Conservation (phyloP, 2,329 filamentous ascomycete species). For the Fusarium multiceps region DNA sequence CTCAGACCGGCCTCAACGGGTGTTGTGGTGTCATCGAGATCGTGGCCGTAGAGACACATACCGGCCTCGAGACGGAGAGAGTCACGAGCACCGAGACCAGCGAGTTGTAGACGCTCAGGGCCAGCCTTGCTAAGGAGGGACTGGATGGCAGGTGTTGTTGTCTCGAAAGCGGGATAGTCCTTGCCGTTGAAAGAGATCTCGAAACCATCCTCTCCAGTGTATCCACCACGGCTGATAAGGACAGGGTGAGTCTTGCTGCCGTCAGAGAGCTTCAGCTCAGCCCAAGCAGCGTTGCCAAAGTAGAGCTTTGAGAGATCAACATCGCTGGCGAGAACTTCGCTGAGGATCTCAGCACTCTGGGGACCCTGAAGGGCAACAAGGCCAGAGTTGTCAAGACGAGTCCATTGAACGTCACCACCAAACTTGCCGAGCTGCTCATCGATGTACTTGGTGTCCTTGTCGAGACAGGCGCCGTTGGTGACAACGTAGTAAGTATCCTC, state of each 20-base stretch:
- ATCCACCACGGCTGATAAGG: constrained; percentile 87
- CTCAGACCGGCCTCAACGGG: constrained; percentile 67
- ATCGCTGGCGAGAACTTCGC: constrained; percentile 66
- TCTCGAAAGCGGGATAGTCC: constrained; percentile 55
- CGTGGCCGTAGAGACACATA: constrained; percentile 99
- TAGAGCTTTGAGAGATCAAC: constrained; percentile 75
- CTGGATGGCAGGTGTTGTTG: constrained; percentile 69
- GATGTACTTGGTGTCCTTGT: constrained; percentile 87
- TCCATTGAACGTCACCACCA: constrained; percentile 70
- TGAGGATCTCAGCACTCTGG: constrained; percentile 75
- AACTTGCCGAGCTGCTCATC: constrained; percentile 72
- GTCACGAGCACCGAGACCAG: constrained; percentile 90
- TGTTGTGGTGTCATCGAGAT: constrained; percentile 82
- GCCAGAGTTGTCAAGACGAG: constrained; percentile 76
- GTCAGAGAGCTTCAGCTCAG: constrained; percentile 71
- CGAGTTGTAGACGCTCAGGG: constrained; percentile 74
- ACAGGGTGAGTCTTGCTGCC: constrained; percentile 56
- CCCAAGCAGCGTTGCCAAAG: constrained; percentile 81
- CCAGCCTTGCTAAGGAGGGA: constrained; percentile 74
- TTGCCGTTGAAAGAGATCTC: constrained; percentile 81
- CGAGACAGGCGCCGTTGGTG: constrained; percentile 91
- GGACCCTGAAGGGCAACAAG: constrained; percentile 93
- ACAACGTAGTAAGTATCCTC: constrained; percentile 88
- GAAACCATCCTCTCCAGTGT: constrained; percentile 98
- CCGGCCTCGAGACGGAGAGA: constrained; percentile 94